A percentile compares a stretch with the other conserved stretches of the same genome.
These are phyloP conservation scores for Scheffersomyces stipitis DNA, from an alignment of 805 yeast genomes.

Conservation along the genomic window DNA sequence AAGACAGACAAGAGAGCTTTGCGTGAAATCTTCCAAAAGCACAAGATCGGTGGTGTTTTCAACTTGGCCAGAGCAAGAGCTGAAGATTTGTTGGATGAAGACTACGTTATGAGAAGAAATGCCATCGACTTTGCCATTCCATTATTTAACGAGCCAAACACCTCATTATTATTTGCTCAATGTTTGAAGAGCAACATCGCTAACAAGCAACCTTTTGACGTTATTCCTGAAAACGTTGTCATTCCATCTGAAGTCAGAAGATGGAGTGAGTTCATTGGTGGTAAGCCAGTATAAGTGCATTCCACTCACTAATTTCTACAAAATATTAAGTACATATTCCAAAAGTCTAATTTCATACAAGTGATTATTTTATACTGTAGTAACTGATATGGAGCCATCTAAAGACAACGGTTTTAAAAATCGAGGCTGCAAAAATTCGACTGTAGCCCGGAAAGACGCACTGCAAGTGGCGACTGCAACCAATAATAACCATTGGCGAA, in stretches of 20 bases:
- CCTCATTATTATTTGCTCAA: slow-evolving; percentile 81
- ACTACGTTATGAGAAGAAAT: slow-evolving; percentile 97
- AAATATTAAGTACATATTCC: too few species aligned
- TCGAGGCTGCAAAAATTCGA: too few species aligned
- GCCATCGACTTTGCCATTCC: slow-evolving; percentile 98
- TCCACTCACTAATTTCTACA: too few species aligned
- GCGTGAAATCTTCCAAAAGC: slow-evolving; percentile 88
- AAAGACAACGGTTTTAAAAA: too few species aligned
- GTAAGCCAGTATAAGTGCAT: slow-evolving; percentile 77
- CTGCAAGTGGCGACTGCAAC: too few species aligned
- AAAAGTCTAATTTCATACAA: too few species aligned
- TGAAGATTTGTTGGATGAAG: slow-evolving; percentile 77
- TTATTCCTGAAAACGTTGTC: slow-evolving; percentile 39
- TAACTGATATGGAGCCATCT: too few species aligned
- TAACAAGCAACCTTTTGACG: slow-evolving; percentile 50
- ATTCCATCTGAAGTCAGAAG: slow-evolving; percentile 87
- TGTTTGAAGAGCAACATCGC: slow-evolving; percentile 72
- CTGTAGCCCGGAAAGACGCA: too few species aligned
- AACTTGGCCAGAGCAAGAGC: slow-evolving; percentile 92
- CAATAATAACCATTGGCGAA: too few species aligned
- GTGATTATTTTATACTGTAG: too few species aligned
- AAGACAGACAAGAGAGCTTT: slow-evolving; percentile 88
- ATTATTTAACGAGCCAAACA: slow-evolving; percentile 93
- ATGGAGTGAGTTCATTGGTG: slow-evolving; percentile 97
- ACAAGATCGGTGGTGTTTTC: slow-evolving; percentile 84